Evolutionary conservation across 1,284 basidiomycete species (phyloP).

Genomic region (Vanrija sp.): DNA sequence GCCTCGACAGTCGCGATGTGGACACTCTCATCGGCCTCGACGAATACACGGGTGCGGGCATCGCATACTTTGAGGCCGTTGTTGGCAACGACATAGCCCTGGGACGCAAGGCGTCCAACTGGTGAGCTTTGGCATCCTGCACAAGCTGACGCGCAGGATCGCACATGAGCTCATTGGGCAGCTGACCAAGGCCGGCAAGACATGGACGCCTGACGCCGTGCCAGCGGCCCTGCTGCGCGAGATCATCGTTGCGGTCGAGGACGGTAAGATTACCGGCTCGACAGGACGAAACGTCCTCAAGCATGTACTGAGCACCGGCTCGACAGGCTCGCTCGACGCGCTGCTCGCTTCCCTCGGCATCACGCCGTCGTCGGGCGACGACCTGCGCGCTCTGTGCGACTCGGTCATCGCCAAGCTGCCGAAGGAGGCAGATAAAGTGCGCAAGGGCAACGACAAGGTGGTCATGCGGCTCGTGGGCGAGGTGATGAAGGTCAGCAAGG

Average conservation of each 20-base stretch:
- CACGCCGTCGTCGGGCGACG: slow-evolving; percentile 21
- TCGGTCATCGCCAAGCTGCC: slow-evolving; percentile 65
- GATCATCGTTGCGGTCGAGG: slow-evolving; percentile 71
- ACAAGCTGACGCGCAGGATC: slow-evolving; percentile 58
- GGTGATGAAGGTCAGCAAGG: slow-evolving; percentile 80
- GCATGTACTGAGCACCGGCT: slow-evolving; percentile 53
- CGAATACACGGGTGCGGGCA: slow-evolving; percentile 52
- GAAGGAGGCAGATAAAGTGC: slow-evolving; percentile 65
- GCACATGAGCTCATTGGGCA: slow-evolving; percentile 79
- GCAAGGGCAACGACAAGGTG: slow-evolving; percentile 72
- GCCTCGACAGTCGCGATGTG: slow-evolving; percentile 62
- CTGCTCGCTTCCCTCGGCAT: slow-evolving; percentile 49
- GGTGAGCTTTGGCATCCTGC: slow-evolving; percentile 60
- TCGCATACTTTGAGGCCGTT: slow-evolving; percentile 73
- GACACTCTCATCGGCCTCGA: slow-evolving; percentile 75
- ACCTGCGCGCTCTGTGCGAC: slow-evolving; percentile 57
- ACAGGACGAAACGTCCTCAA: slow-evolving; percentile 53
- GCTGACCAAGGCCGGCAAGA: slow-evolving; percentile 59
- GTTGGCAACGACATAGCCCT: slow-evolving; percentile 17
- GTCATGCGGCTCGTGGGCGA: slow-evolving; percentile 82
- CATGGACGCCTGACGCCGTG: slow-evolving; percentile 63
- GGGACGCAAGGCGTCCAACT: slow-evolving; percentile 72
- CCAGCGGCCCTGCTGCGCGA: slow-evolving; percentile 65
- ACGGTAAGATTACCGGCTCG: slow-evolving; percentile 63
- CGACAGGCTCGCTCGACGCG: slow-evolving; percentile 43